These are phyloP conservation scores for Aureobasidium sp. DNA, from an alignment of 2,329 filamentous ascomycete genomes.

Conservation along the genomic window DNA sequence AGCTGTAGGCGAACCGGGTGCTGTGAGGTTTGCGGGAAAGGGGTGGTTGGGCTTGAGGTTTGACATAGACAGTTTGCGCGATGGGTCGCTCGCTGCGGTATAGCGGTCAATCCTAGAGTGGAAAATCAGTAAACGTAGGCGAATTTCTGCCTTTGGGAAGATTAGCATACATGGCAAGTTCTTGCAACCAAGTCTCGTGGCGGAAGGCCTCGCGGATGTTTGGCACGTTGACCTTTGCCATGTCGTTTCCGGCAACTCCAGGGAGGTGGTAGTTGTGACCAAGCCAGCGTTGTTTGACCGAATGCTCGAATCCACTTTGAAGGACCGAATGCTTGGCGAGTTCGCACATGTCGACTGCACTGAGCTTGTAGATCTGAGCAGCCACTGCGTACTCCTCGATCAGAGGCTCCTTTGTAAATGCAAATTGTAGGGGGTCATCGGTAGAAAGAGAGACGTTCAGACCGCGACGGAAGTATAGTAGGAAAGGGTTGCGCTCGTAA, in stretches of 20 bases:
- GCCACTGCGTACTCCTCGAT: constrained; percentile 98
- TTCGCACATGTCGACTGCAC: constrained; percentile 96
- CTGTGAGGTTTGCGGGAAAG: constrained; percentile 17
- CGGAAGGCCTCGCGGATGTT: constrained; percentile 86
- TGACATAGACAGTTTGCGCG: constrained; percentile 26
- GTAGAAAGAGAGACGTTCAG: constrained; percentile 94
- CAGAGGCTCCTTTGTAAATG: constrained; percentile 93
- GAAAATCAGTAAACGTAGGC: constrained; percentile 1
- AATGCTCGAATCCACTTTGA: constrained; percentile 86
- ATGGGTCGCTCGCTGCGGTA: constrained; percentile 27
- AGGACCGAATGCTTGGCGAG: constrained; percentile 90
- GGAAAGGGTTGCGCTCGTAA: constrained; percentile 93
- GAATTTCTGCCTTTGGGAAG: neutral
- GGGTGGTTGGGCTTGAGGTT: constrained; percentile 26
- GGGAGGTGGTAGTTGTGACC: constrained; percentile 68
- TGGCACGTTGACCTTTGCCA: constrained; percentile 93
- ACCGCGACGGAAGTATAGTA: constrained; percentile 89
- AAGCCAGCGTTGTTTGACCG: constrained; percentile 86
- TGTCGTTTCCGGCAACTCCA: constrained; percentile 77
- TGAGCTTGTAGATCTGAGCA: constrained; percentile 96
- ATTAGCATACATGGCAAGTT: constrained; percentile 66
- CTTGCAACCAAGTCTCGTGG: constrained; percentile 74
- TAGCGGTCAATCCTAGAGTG: constrained; percentile 30
- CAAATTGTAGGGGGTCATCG: constrained; percentile 94
- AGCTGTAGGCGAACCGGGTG: constrained; percentile 14